A percentile compares a stretch with the other conserved stretches of the same genome.
phyloP scores from a whole-genome alignment of 2,329 filamentous ascomycete genomes.

The Aspergillus quadrilineatus region DNA sequence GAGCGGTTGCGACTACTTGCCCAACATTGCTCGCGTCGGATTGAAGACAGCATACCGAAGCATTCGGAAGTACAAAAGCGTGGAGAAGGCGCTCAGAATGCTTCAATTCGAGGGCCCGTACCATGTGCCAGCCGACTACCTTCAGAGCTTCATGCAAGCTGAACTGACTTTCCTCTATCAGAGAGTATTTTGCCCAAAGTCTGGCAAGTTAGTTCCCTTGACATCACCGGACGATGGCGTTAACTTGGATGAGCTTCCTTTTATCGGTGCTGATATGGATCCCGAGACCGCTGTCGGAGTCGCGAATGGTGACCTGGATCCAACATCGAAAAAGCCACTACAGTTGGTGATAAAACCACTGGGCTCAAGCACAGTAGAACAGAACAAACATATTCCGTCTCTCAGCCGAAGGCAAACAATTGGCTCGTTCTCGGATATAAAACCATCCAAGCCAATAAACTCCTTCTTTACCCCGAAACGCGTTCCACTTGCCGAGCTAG shows the following conservation, averaged over 20 bases:
- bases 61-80: conserved; percentile 83
- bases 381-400: conserved; percentile 34
- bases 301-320: conserved; percentile 79
- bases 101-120: conserved; percentile 87
- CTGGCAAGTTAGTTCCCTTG: conserved; percentile 70
- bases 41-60: conserved; percentile 91
- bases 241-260: conserved; percentile 70
- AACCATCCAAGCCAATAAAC: conserved; percentile 62
- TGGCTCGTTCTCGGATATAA: conserved; percentile 51
- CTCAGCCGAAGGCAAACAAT: conserved; percentile 43
- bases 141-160: conserved; percentile 77
- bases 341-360: conserved; percentile 48
- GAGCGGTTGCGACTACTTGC: conserved; percentile 94
- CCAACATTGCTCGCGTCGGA: conserved; percentile 79
- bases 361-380: conserved; percentile 18
- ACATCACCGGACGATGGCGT: conserved; percentile 65
- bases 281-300: conserved; percentile 69
- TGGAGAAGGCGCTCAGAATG: conserved; percentile 78
- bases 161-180: conserved; percentile 93
- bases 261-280: conserved; percentile 73
- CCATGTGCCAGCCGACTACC: conserved; percentile 75
- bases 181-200: conserved; percentile 82
- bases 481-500: conserved; percentile 64
- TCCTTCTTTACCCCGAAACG: conserved; percentile 65
- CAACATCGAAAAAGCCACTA: conserved; percentile 76